phyloP scores from a whole-genome alignment of 2,329 filamentous ascomycete genomes.

The Blumeria graminis region DNA sequence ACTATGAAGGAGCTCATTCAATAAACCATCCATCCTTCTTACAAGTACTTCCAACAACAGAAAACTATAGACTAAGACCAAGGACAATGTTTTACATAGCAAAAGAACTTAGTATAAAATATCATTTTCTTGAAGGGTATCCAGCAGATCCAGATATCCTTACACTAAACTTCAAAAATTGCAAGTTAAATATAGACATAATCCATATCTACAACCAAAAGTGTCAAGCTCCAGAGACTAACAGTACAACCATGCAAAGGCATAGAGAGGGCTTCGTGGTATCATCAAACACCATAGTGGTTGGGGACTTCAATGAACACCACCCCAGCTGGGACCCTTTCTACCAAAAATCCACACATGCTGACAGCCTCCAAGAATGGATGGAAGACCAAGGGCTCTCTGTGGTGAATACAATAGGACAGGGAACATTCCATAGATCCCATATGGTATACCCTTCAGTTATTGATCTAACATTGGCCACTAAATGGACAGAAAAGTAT shows the following conservation, averaged over 20 bases:
- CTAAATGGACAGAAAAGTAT: neutral
- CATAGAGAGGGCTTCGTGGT: neutral
- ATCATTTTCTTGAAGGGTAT: neutral
- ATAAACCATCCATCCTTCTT: neutral
- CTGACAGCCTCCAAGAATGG: neutral
- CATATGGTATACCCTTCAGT: neutral
- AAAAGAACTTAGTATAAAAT: neutral
- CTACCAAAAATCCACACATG: neutral
- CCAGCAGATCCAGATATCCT: neutral
- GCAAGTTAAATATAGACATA: neutral
- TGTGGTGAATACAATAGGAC: neutral
- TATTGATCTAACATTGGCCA: neutral
- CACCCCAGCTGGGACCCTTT: neutral
- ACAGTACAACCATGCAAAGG: neutral
- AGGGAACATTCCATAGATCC: neutral
- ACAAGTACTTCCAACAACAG: neutral
- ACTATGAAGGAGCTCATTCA: neutral
- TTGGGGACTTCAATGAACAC: neutral
- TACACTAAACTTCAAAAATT: neutral
- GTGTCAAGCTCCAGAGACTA: neutral
- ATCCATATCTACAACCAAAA: neutral
- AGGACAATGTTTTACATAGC: neutral
- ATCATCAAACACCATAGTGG: neutral
- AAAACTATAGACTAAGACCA: neutral
- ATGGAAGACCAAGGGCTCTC: neutral